phyloP scores from a whole-genome alignment of 371 early-diverging fungal species.

The Mortierella sp. region DNA sequence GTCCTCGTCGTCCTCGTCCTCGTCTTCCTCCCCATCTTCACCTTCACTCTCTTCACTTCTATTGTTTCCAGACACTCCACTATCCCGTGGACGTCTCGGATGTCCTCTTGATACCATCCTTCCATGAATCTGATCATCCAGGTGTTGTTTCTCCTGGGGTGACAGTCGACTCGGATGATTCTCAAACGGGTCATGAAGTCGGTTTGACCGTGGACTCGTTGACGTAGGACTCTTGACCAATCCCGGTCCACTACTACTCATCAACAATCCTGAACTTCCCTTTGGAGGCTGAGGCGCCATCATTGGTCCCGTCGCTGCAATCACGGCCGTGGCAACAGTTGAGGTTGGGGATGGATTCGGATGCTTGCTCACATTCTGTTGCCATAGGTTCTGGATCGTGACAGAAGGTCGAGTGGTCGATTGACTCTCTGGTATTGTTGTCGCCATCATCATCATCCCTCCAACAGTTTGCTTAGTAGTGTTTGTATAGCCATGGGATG shows the following conservation, averaged over 20 bases:
- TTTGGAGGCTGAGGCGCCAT: too few relatives aligned
- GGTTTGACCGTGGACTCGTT: conserved; percentile 8
- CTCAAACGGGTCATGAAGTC: conserved; percentile 34
- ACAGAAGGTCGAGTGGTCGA: background rate
- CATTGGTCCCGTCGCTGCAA: too few relatives aligned
- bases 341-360: background rate
- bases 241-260: too few relatives aligned
- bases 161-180: conserved; percentile 38
- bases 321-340: too few relatives aligned
- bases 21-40: conserved; percentile 5
- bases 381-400: background rate
- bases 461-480: background rate
- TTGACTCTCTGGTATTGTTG: background rate
- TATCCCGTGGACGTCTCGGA: too few relatives aligned
- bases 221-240: conserved; percentile 9
- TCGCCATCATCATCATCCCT: background rate
- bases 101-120: too few relatives aligned
- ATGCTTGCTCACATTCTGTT: background rate
- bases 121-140: conserved; percentile 22
- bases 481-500: too few relatives aligned
- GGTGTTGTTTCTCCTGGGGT: conserved; percentile 26
- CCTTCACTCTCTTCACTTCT: background rate
- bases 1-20: conserved; percentile 3
- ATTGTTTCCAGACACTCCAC: too few relatives aligned
- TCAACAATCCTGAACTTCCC: too few relatives aligned